Base-by-base conservation (phyloP, 2,329 filamentous ascomycete species). In the Colletotrichum gloeosporioides region DNA sequence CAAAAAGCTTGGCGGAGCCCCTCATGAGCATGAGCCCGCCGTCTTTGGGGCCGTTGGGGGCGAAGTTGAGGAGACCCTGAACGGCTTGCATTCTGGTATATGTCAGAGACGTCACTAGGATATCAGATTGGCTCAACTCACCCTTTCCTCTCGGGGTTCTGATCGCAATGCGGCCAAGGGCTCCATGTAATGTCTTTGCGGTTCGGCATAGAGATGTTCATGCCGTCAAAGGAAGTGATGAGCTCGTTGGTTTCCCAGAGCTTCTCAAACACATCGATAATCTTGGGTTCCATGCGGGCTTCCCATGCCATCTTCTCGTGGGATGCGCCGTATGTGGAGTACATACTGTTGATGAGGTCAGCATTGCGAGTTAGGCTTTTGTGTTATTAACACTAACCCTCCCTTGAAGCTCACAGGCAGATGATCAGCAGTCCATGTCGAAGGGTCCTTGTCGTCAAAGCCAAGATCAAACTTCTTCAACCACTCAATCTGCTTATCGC, bases 241-340 rank as follows among this genome's bases (percentile, higher is more conserved):
- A 82, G 78, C 71, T 81, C 79, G 4, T 79, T 77, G n/a, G 81
- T 82, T 4, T 73, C 80, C 86, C 86, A 88, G 4, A 88, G 81
- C 75, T 85, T 85, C 59, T 82, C 81, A 71, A 88, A 88, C 1
- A 83, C 80, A 2, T 85, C 83, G 36, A 87, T 78, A 3, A 88
- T 81, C 3, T 79, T 81, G 10, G 85, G 86, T 78, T 88, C 86
- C 29, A 80, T 84, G 27, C 85, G 80, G 5, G 86, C 85, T 53
- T 88, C 86, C 87, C 87, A 88, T 2, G 83, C 82, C 77, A 85
- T 84, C 76, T 86, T 84, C 79, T 88, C 87, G 67, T 88, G 86
- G 3, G 83, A 77, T 2, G 82, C 80, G 10, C 80, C 80, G 68
- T 88, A 87, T 18, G 77, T 78, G 32, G 82, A 82, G 79, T 87